Conservation (phyloP, 805 yeast genomes). For the Metschnikowia proteae region DNA sequence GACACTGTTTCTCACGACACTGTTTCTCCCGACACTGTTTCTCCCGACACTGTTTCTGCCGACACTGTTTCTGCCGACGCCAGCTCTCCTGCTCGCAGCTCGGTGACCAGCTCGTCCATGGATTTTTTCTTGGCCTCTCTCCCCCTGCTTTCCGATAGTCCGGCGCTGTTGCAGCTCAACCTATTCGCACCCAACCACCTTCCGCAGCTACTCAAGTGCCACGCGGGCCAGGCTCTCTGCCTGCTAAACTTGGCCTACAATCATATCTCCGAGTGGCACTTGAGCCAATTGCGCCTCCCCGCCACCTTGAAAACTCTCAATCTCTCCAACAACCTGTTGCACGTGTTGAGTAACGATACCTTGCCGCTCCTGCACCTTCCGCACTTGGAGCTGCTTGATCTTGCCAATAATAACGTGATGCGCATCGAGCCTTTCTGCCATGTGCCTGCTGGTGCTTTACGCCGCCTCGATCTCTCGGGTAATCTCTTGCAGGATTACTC, state of each 20-base stretch:
- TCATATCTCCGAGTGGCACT: constrained; percentile 18
- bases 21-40: not conserved
- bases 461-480: constrained; percentile 22
- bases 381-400: constrained; percentile 16
- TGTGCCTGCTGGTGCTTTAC: constrained; percentile 1
- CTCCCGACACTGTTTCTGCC: too few relatives aligned
- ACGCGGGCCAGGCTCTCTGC: not conserved
- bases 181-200: constrained; percentile 17
- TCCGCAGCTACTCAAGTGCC: not conserved
- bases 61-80: too few relatives aligned
- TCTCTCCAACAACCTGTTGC: constrained; percentile 27
- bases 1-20: not conserved
- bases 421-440: constrained; percentile 6
- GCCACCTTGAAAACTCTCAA: constrained; percentile 18
- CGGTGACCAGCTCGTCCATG: too few relatives aligned
- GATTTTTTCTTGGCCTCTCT: not conserved
- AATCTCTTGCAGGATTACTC: constrained; percentile 20
- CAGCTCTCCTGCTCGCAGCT: too few relatives aligned
- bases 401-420: constrained; percentile 25
- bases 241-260: constrained; percentile 28
- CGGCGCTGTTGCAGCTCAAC: constrained; percentile 16
- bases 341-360: constrained; percentile 14
- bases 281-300: constrained; percentile 22
- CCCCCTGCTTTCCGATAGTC: constrained; percentile 7
- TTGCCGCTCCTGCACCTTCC: constrained; percentile 16